phyloP scores from a whole-genome alignment of 768 basidiomycete species.

The Termitomyces bulborhizus region DNA sequence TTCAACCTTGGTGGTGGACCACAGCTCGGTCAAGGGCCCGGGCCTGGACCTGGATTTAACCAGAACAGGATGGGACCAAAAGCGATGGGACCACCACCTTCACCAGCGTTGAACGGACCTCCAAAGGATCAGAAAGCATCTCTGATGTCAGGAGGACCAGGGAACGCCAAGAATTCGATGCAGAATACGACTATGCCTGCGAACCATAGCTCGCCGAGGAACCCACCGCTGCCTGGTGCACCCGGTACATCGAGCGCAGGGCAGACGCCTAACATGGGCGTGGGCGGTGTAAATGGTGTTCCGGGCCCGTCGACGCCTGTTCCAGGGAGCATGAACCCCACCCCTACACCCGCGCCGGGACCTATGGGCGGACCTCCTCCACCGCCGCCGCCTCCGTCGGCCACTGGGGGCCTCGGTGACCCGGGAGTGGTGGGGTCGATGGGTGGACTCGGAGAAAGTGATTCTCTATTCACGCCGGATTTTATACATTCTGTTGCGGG shows the following conservation, averaged over 20 bases:
- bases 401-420: conserved; percentile 15
- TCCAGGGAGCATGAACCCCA: conserved; percentile 13
- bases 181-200: conserved; percentile 21
- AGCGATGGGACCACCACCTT: conserved; percentile 48
- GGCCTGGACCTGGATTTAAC: background rate
- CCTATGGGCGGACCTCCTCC: conserved; percentile 12
- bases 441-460: conserved; percentile 1
- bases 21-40: conserved; percentile 14
- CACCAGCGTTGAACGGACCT: conserved; percentile 34
- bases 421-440: conserved; percentile 9
- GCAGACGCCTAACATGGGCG: conserved; percentile 18
- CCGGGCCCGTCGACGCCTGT: conserved; percentile 26
- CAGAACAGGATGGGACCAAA: conserved; percentile 25
- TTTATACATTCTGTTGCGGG: conserved; percentile 39
- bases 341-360: background rate
- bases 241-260: background rate
- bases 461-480: conserved; percentile 25
- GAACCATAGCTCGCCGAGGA: conserved; percentile 37
- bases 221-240: conserved; percentile 13
- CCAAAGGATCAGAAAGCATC: conserved; percentile 20
- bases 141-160: conserved; percentile 12
- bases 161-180: conserved; percentile 22
- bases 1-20: conserved; percentile 32
- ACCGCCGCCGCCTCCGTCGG: conserved; percentile 18
- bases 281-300: conserved; percentile 13